phyloP scores from a whole-genome alignment of 2,329 filamentous ascomycete genomes.

The Fusarium decemcellulare region DNA sequence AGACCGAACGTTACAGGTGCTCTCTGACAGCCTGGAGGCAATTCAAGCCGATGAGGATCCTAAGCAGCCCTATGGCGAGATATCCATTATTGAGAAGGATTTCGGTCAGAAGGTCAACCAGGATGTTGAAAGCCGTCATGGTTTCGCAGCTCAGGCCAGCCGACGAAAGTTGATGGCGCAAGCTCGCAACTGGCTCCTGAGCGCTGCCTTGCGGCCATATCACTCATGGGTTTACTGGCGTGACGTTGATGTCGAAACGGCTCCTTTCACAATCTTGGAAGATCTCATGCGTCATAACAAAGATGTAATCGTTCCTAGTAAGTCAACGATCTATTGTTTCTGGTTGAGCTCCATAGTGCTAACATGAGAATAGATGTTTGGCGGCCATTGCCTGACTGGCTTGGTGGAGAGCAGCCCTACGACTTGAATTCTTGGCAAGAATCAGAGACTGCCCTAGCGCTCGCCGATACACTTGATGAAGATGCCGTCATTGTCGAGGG shows the following conservation, averaged over 20 bases:
- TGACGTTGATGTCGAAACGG: slow-evolving; percentile 98
- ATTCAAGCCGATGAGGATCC: slow-evolving; percentile 86
- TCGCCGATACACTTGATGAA: slow-evolving; percentile 96
- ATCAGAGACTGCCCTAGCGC: slow-evolving; percentile 93
- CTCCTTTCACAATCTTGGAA: slow-evolving; percentile 95
- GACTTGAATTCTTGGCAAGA: slow-evolving; percentile 99
- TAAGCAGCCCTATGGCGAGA: slow-evolving; percentile 90
- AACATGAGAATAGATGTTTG: slow-evolving; percentile 81
- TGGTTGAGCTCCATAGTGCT: slow-evolving; percentile 29
- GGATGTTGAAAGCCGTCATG: slow-evolving; percentile 97
- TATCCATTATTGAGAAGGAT: slow-evolving; percentile 98
- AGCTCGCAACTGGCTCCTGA: slow-evolving; percentile 96
- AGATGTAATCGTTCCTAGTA: slow-evolving; percentile 98
- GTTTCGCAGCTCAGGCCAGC: slow-evolving; percentile 95
- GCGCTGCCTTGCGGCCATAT: slow-evolving; percentile 91
- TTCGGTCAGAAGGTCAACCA: slow-evolving; percentile 99
- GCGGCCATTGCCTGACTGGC: slow-evolving; percentile 98
- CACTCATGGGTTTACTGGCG: slow-evolving; percentile 99
- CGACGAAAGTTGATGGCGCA: slow-evolving; percentile 98
- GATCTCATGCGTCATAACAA: slow-evolving; percentile 99
- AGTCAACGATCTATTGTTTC: slow-evolving; percentile 55
- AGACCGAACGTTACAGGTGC: slow-evolving; percentile 84
- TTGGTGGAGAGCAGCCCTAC: slow-evolving; percentile 97
- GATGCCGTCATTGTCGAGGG: slow-evolving; percentile 99
- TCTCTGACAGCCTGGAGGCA: slow-evolving; percentile 81